Conservation (phyloP, 2,329 filamentous ascomycete species). For the Xenoacremonium recifei region DNA sequence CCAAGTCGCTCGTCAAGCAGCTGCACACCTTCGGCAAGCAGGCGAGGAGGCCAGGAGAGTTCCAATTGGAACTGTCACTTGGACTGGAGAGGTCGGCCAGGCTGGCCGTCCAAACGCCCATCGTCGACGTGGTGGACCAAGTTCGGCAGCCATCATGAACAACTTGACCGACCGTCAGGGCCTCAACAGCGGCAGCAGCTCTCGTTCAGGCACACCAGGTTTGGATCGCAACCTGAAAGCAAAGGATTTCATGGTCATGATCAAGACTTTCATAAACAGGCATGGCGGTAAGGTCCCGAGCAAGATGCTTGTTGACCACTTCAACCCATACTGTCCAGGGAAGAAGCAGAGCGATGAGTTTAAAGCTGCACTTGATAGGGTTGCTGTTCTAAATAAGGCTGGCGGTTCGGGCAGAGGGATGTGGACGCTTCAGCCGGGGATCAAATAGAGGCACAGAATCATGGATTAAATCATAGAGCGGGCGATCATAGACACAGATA, state of each 20-base stretch:
- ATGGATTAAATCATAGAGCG: background rate
- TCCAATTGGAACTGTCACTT: conserved; percentile 84
- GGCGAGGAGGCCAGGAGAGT: conserved; percentile 69
- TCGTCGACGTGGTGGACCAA: conserved; percentile 51
- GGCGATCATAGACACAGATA: background rate
- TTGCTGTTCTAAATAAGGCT: conserved; percentile 68
- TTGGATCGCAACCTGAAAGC: conserved; percentile 42
- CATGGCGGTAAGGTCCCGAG: conserved; percentile 79
- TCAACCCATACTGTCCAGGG: conserved; percentile 69
- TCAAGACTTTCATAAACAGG: conserved; percentile 73
- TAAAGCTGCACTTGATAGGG: conserved; percentile 72
- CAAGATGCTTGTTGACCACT: conserved; percentile 86
- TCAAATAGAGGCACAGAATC: conserved; percentile 19
- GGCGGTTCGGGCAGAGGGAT: conserved; percentile 52
- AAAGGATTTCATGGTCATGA: conserved; percentile 67
- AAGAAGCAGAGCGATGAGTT: conserved; percentile 75
- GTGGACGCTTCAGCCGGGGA: conserved; percentile 47
- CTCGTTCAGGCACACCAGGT: conserved; percentile 45
- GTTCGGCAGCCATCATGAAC: conserved; percentile 54
- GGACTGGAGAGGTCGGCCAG: conserved; percentile 83
- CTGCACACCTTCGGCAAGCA: conserved; percentile 70
- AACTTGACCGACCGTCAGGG: conserved; percentile 59
- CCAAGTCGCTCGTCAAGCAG: conserved; percentile 74
- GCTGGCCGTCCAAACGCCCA: conserved; percentile 66
- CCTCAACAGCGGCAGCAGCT: conserved; percentile 39